Evolutionary conservation across 345 rosid genomes (phyloP).

Genomic region (Pseudoturritis turrita): DNA sequence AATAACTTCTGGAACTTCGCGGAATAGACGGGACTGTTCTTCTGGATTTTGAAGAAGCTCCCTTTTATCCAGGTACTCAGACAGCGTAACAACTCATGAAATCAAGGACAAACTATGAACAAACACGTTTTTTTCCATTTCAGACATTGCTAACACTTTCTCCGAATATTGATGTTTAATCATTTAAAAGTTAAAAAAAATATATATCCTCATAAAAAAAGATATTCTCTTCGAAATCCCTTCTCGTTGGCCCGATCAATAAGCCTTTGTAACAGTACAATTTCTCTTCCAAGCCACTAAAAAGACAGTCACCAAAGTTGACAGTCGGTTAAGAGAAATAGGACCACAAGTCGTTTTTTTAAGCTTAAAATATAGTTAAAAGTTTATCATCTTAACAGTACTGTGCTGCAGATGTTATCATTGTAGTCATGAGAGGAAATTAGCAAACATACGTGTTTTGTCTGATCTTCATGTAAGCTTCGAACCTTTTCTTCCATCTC

Average conservation of each 20-base stretch:
- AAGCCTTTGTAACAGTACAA: slow-evolving; percentile 47
- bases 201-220: slow-evolving; percentile 30
- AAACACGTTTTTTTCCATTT: not conserved
- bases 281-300: slow-evolving; percentile 73
- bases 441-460: slow-evolving; percentile 63
- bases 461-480: slow-evolving; percentile 63
- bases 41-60: slow-evolving; percentile 59
- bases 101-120: slow-evolving; percentile 49
- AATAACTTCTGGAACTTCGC: slow-evolving; percentile 59
- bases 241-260: slow-evolving; percentile 80
- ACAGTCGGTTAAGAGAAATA: slow-evolving; percentile 9
- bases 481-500: slow-evolving; percentile 64
- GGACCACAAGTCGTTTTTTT: not conserved
- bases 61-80: slow-evolving; percentile 69
- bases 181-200: not conserved
- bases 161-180: not conserved
- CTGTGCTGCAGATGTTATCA: not conserved
- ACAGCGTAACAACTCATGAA: slow-evolving; percentile 44
- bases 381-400: slow-evolving; percentile 1
- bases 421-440: not conserved
- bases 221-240: slow-evolving; percentile 97
- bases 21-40: slow-evolving; percentile 59
- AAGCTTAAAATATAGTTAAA: slow-evolving; percentile 1
- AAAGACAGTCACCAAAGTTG: slow-evolving; percentile 12
- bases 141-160: not conserved